These are phyloP conservation scores for Paecilomyces sp. DNA, from an alignment of 2,329 filamentous ascomycete genomes.

Conservation along the genomic window DNA sequence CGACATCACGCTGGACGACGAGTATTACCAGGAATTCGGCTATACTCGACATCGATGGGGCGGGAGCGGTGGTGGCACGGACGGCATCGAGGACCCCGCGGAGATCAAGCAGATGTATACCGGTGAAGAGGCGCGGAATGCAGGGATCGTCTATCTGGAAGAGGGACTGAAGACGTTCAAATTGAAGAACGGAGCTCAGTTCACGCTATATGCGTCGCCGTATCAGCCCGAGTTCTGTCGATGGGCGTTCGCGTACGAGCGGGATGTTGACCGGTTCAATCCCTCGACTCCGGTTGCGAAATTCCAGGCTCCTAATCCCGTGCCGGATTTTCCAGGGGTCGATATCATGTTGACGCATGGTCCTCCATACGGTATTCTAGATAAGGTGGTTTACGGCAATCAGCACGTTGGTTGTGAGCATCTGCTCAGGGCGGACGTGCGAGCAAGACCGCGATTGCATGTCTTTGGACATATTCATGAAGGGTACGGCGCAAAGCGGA, in stretches of 20 bases:
- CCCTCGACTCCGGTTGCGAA: conserved; percentile 16
- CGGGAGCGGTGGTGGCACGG: conserved; percentile 1
- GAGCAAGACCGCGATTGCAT: conserved; percentile 48
- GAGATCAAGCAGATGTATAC: conserved; percentile 42
- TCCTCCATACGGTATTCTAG: conserved; percentile 47
- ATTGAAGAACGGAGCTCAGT: conserved; percentile 41
- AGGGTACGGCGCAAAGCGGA: conserved; percentile 41
- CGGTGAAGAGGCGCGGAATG: conserved; percentile 33
- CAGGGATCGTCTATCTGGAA: conserved; percentile 49
- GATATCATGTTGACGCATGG: conserved; percentile 58
- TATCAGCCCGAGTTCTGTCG: conserved; percentile 51
- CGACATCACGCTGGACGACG: conserved; percentile 50
- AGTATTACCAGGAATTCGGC: conserved; percentile 35
- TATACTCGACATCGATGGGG: conserved; percentile 18
- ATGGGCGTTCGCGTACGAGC: conserved; percentile 51
- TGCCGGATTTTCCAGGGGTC: conserved; percentile 39
- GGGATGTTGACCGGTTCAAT: conserved; percentile 48
- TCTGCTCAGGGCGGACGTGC: conserved; percentile 44
- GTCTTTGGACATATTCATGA: conserved; percentile 60
- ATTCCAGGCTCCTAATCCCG: conserved; percentile 25
- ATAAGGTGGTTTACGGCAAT: conserved; percentile 26
- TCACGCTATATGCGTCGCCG: conserved; percentile 46
- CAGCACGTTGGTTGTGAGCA: conserved; percentile 48
- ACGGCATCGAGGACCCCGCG: conserved; percentile 10
- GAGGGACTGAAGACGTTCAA: conserved; percentile 45